phyloP scores from a whole-genome alignment of 2,329 filamentous ascomycete genomes.

The Cercospora zeae-maydis region DNA sequence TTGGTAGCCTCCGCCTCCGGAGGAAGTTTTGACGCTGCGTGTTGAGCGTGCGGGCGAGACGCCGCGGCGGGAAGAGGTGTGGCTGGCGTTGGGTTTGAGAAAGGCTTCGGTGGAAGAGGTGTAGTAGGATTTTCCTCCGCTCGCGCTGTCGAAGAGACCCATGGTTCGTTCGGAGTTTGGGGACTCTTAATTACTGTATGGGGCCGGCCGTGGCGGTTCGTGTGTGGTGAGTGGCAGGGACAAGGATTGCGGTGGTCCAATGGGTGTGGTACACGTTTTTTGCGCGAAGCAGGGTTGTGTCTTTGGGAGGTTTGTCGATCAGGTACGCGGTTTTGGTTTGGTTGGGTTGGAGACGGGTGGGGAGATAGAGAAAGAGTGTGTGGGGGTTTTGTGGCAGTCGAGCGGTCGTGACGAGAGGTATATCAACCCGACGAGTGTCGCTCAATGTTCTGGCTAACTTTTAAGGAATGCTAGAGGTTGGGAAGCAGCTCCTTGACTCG shows the following conservation, averaged over 20 bases:
- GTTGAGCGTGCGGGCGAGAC: slow-evolving; percentile 25
- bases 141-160: slow-evolving; percentile 32
- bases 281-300: neutral
- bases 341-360: neutral
- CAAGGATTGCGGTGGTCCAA: slow-evolving; percentile 10
- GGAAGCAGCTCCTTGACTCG: too few relatives aligned
- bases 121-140: slow-evolving; percentile 25
- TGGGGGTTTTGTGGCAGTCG: neutral
- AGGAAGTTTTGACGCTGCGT: slow-evolving; percentile 18
- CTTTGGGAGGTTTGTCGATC: neutral
- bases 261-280: slow-evolving; percentile 14
- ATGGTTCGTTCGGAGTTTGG: slow-evolving; percentile 21
- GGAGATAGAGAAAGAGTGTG: neutral
- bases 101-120: slow-evolving; percentile 26
- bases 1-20: slow-evolving; percentile 27
- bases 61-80: slow-evolving; percentile 17
- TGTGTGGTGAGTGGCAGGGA: neutral
- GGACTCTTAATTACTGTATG: neutral
- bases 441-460: too few relatives aligned
- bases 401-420: neutral
- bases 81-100: slow-evolving; percentile 12
- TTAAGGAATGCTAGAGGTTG: too few relatives aligned
- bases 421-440: neutral
- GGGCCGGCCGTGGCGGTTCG: neutral
- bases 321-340: neutral